Conservation (phyloP, 805 yeast species). For the Cyberlindnera xishuangbannaensis region DNA sequence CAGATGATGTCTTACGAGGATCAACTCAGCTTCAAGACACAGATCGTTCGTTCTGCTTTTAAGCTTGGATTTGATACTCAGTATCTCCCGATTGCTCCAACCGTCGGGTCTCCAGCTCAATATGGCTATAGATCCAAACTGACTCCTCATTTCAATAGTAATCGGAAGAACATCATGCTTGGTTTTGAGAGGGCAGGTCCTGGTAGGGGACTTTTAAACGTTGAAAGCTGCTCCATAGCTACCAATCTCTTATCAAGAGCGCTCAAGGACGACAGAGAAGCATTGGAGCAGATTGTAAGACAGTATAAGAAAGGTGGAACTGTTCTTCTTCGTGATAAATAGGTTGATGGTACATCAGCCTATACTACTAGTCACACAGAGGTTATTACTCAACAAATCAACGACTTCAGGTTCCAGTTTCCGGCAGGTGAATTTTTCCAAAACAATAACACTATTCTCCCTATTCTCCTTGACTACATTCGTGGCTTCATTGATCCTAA, state of each 20-base stretch:
- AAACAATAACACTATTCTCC: slow-evolving; percentile 87
- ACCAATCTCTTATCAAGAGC: slow-evolving; percentile 74
- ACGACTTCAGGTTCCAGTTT: slow-evolving; percentile 71
- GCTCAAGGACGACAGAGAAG: slow-evolving; percentile 55
- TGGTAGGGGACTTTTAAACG: slow-evolving; percentile 52
- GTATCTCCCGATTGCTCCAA: slow-evolving; percentile 49
- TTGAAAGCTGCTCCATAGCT: slow-evolving; percentile 88
- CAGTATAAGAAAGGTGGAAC: slow-evolving; percentile 79
- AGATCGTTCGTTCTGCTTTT: slow-evolving; percentile 77
- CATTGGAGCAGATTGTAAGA: slow-evolving; percentile 37
- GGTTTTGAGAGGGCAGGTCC: slow-evolving; percentile 71
- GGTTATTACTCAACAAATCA: slow-evolving; percentile 66
- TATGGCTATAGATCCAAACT: slow-evolving; percentile 81
- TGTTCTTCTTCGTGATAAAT: slow-evolving; percentile 71
- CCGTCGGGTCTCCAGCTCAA: slow-evolving; percentile 70
- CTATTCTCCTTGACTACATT: slow-evolving; percentile 75
- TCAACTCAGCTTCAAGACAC: slow-evolving; percentile 65
- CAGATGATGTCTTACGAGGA: slow-evolving; percentile 68
- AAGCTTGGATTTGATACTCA: slow-evolving; percentile 55
- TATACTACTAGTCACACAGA: slow-evolving; percentile 75
- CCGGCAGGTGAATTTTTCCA: slow-evolving; percentile 97
- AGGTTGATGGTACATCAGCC: slow-evolving; percentile 34
- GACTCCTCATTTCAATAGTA: slow-evolving; percentile 91
- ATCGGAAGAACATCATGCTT: slow-evolving; percentile 47
- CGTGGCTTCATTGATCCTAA: slow-evolving; percentile 48